These are phyloP conservation scores for Candida dubliniensis DNA, from an alignment of 1,139 yeast genomes.

Conservation along the genomic window DNA sequence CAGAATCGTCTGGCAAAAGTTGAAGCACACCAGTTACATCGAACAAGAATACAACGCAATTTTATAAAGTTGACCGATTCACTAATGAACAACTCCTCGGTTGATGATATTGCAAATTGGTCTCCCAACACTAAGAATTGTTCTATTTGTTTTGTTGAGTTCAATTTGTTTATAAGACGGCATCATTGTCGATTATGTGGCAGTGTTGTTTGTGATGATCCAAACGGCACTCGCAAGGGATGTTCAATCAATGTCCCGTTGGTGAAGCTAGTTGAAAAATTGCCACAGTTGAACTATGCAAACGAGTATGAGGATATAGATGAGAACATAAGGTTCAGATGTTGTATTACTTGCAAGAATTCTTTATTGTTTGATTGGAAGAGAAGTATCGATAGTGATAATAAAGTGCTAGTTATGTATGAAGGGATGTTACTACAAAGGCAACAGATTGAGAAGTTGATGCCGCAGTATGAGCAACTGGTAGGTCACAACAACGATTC, in stretches of 20 bases:
- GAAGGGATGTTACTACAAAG: conserved; percentile 36
- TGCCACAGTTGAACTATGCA: conserved; percentile 40
- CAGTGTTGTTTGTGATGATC: conserved; percentile 71
- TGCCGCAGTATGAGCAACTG: conserved; percentile 30
- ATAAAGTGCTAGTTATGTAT: conserved; percentile 28
- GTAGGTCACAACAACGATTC: conserved; percentile 12
- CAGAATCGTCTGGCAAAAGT: conserved; percentile 37
- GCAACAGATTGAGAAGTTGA: conserved; percentile 29
- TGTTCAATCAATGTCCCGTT: conserved; percentile 79
- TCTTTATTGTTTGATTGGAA: conserved; percentile 58
- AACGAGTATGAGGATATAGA: conserved; percentile 18
- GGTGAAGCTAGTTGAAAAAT: conserved; percentile 42
- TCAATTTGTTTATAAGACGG: conserved; percentile 62
- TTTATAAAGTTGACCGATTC: conserved; percentile 46
- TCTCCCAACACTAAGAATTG: conserved; percentile 60
- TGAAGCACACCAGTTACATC: conserved; percentile 47
- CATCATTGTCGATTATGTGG: conserved; percentile 94
- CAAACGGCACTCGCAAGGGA: conserved; percentile 29
- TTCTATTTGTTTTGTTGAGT: conserved; percentile 59
- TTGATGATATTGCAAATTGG: conserved; percentile 50
- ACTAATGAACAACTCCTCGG: conserved; percentile 17
- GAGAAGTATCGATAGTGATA: conserved; percentile 27
- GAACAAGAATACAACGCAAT: conserved; percentile 63
- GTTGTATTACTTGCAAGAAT: conserved; percentile 71
- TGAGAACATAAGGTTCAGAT: conserved; percentile 31